phyloP scores from a whole-genome alignment of 768 basidiomycete genomes.

The Holtermanniella nyarrowii region DNA sequence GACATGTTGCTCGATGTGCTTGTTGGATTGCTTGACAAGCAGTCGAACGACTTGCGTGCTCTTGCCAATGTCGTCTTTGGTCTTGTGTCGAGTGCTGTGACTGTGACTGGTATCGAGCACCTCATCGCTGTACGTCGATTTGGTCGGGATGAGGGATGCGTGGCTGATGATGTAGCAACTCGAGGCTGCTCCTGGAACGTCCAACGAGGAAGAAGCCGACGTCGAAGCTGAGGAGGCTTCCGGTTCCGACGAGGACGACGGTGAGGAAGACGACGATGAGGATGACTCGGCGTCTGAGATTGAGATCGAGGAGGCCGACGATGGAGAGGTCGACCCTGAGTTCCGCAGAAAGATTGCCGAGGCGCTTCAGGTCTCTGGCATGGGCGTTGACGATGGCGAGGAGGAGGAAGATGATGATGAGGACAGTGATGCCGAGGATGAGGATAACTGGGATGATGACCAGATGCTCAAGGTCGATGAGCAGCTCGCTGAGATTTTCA shows the following conservation, averaged over 20 bases:
- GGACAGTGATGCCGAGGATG: conserved; percentile 52
- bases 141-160: neutral
- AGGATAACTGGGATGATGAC: conserved; percentile 68
- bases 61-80: conserved; percentile 72
- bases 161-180: conserved; percentile 57
- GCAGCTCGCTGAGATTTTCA: conserved; percentile 79
- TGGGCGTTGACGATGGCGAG: conserved; percentile 45
- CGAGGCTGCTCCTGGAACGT: conserved; percentile 44
- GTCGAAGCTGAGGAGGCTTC: conserved; percentile 42
- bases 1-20: conserved; percentile 81
- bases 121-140: conserved; percentile 59
- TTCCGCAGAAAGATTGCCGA: conserved; percentile 55
- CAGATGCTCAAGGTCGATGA: conserved; percentile 97
- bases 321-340: conserved; percentile 44
- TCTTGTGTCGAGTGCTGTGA: conserved; percentile 56
- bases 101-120: conserved; percentile 63
- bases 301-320: conserved; percentile 38
- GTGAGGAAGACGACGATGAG: conserved; percentile 23
- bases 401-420: conserved; percentile 48
- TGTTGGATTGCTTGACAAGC: conserved; percentile 77
- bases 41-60: conserved; percentile 66
- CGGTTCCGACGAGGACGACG: conserved; percentile 37
- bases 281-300: conserved; percentile 9
- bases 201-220: conserved; percentile 16
- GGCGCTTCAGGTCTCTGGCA: conserved; percentile 43